Evolutionary conservation across 208 protist genomes (phyloP), one percentile per base, ranked within the genome.

Genomic region (Histomonas meleagridis): DNA sequence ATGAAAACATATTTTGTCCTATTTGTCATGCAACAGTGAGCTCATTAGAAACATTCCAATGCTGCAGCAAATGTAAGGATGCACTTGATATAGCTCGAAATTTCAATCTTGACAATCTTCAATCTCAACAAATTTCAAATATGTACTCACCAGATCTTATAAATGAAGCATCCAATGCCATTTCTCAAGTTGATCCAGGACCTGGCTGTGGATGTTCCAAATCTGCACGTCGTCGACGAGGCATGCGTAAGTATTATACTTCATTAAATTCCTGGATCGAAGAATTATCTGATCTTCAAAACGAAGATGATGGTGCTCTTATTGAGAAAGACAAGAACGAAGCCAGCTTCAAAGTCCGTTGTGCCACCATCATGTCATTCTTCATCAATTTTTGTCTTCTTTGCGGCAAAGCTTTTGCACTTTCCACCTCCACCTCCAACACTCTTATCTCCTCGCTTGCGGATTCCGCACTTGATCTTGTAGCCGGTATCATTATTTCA

Each of bases 191-290:
- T n/a, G n/a, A n/a, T n/a, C n/a, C n/a, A n/a, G n/a, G n/a, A n/a
- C n/a, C n/a, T n/a, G n/a, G n/a, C n/a, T n/a, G n/a, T n/a, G n/a
- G n/a, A n/a, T n/a, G n/a, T n/a, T n/a, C n/a, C n/a, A n/a, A n/a
- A n/a, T n/a, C n/a, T n/a, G n/a, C n/a, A n/a, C n/a, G n/a, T n/a
- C n/a, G n/a, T n/a, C n/a, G n/a, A n/a, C n/a, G n/a, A n/a, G n/a
- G n/a, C n/a, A n/a, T n/a, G n/a, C n/a, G n/a, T n/a, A 86, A 86
- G 23, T 86, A 86, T n/a, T 86, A 86, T 46, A 86, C 43, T 9
- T 86, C 76, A 10, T 46, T 86, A 35, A 86, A 86, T 38, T 26
- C 14, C 23, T 86, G 76, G 76, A 48, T 86, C 0, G 76, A 57
- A 10, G n/a, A 26, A 14, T 55, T 86, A 46, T 40, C 43, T n/a